phyloP scores from a whole-genome alignment of 768 basidiomycete genomes.

The Asterophora parasitica region DNA sequence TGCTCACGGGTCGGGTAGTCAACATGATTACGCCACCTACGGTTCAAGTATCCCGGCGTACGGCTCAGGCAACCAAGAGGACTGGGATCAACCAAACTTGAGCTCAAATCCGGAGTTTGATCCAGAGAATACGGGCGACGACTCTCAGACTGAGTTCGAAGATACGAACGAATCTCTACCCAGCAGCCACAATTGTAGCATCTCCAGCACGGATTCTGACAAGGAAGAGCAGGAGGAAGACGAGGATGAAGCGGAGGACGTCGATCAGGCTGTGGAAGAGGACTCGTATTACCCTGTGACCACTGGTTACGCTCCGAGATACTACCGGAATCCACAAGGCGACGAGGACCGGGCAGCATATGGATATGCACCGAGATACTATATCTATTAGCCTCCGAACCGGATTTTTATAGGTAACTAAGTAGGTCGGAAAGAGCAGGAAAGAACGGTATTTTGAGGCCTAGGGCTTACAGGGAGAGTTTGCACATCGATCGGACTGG shows the following conservation, averaged over 20 bases:
- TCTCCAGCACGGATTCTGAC: not conserved
- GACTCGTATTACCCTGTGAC: conserved; percentile 11
- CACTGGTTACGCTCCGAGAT: conserved; percentile 13
- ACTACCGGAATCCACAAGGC: conserved; percentile 5
- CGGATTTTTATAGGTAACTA: too few relatives aligned
- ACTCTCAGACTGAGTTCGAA: too few relatives aligned
- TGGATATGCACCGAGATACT: conserved; percentile 5
- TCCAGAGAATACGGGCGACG: not conserved
- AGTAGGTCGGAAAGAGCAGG: too few relatives aligned
- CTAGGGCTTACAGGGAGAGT: too few relatives aligned
- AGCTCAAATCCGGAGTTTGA: too few relatives aligned
- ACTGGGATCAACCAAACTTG: too few relatives aligned
- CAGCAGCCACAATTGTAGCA: conserved; percentile 1
- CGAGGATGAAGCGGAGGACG: too few relatives aligned
- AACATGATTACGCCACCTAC: conserved; percentile 4
- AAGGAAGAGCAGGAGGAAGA: not conserved
- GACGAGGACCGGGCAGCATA: not conserved
- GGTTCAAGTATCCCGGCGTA: conserved; percentile 7
- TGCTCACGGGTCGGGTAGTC: conserved; percentile 3
- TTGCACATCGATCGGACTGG: too few relatives aligned
- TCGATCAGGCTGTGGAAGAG: not conserved
- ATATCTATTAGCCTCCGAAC: too few relatives aligned
- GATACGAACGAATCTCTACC: too few relatives aligned
- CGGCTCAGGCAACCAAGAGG: conserved; percentile 5
- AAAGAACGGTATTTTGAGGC: too few relatives aligned